Conservation (phyloP, 2,329 filamentous ascomycete genomes). For the Parascedosporium putredinis region DNA sequence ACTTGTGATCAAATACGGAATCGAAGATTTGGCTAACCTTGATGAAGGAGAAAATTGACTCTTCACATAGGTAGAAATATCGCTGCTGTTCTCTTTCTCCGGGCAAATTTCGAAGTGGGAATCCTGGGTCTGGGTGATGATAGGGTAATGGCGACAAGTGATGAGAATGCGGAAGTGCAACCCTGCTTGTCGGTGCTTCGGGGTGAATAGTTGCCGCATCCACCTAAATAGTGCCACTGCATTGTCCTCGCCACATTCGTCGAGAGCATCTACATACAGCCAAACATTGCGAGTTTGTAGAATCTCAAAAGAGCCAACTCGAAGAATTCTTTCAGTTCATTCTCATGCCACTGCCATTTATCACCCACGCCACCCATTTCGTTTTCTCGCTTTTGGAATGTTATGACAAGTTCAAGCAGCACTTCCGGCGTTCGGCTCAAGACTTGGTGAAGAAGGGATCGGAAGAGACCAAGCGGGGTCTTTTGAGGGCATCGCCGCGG, state of each 20-base stretch:
- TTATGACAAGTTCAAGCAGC: conserved; percentile 12
- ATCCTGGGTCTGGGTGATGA: conserved; percentile 14
- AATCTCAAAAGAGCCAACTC: conserved; percentile 13
- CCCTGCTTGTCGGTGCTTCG: background rate
- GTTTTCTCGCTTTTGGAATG: conserved; percentile 10
- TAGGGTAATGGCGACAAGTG: conserved; percentile 22
- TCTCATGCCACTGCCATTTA: conserved; percentile 18
- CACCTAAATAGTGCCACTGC: conserved; percentile 17
- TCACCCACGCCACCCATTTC: conserved; percentile 10
- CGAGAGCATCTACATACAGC: conserved; percentile 24
- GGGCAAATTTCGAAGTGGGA: conserved; percentile 16
- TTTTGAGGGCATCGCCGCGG: conserved; percentile 22
- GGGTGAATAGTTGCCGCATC: conserved; percentile 13
- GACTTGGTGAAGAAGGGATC: conserved; percentile 23
- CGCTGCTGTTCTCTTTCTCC: conserved; percentile 20
- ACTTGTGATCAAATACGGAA: conserved; percentile 14
- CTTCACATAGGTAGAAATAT: conserved; percentile 11
- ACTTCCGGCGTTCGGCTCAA: conserved; percentile 17
- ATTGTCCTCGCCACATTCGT: conserved; percentile 20
- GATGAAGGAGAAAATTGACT: background rate
- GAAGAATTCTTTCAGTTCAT: conserved; percentile 15
- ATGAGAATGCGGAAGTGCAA: conserved; percentile 19
- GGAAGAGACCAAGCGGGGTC: conserved; percentile 22
- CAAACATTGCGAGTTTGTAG: conserved; percentile 13
- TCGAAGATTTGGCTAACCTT: background rate